Evolutionary conservation across 1,284 basidiomycete genomes (phyloP), one percentile per base, ranked within the genome.

Genomic region (Marasmius fiardii): DNA sequence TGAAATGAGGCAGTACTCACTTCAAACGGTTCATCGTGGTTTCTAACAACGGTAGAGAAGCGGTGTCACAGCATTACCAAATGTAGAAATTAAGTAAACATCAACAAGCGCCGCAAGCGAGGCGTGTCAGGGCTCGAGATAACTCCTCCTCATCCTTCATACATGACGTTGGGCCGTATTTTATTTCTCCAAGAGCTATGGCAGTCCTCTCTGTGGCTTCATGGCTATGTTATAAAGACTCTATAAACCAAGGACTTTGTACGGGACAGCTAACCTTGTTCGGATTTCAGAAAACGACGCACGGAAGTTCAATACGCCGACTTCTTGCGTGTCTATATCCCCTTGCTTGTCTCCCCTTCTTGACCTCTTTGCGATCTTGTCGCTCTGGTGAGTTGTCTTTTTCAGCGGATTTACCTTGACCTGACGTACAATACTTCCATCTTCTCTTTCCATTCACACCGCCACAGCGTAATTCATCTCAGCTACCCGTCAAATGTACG

Each of bases 401-500:
- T 41, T 16, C 11, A n/a, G 11, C 39, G 39, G 28, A 31, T 31
- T 31, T 31, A 14, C 16, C n/a, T n/a, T 41, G 39, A 41, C 39
- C 7, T 41, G 39, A 20, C 39, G 16, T 41, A 18, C 39, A 6
- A 10, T 56, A n/a, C 20, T 52, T 41, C 35, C 43, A 34, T 50
- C 55, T 50, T 50, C 45, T 14, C 44, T 26, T 37, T 34, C 31
- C 33, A 18, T 41, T 20, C 21, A 23, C 50, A 34, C 35, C n/a
- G 33, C 28, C 16, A 31, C 41, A 20, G 18, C 33, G 21, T 23
- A 26, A 24, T 45, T 12, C 52, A 44, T 53, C 43, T 21, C 47
- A 23, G 11, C 41, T 53, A 53, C 23, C 52, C 43, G 28, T 33
- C 44, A 41, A 41, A 58, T 58, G 57, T 52, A 58, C 49, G 45